A percentile compares a stretch with the other conserved stretches of the same genome.
Evolutionary conservation across 1,139 yeast genomes (phyloP).

Genomic region (Sugiyamaella neomexicana): DNA sequence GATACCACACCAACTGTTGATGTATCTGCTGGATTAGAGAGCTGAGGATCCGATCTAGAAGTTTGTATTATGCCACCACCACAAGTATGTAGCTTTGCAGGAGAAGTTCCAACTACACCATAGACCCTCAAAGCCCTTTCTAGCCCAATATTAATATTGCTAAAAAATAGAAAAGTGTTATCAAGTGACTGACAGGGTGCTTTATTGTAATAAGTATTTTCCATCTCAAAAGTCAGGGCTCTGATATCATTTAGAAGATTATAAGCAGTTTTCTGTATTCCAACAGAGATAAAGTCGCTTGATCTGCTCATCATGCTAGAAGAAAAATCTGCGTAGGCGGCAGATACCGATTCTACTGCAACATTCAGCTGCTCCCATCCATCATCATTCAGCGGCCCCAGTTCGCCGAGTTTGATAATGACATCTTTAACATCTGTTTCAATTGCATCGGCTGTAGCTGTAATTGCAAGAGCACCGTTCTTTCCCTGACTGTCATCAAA

Average conservation of each 20-base stretch:
- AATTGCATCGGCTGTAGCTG: not conserved
- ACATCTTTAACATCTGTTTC: not conserved
- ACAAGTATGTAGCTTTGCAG: not conserved
- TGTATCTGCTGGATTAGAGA: too few relatives aligned
- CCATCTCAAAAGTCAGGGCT: not conserved
- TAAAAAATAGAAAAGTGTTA: not conserved
- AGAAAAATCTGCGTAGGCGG: not conserved
- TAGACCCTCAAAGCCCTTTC: not conserved
- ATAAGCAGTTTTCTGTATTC: not conserved
- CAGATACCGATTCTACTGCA: conserved; percentile 4
- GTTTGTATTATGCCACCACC: not conserved
- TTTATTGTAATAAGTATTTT: conserved; percentile 1
- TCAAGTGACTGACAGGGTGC: conserved; percentile 3
- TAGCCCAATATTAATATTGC: conserved; percentile 1
- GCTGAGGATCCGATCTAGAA: too few relatives aligned
- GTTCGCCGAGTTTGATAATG: not conserved
- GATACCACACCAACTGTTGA: too few relatives aligned
- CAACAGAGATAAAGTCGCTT: conserved; percentile 3
- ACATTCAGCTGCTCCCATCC: not conserved
- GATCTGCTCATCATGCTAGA: not conserved
- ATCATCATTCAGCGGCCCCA: not conserved
- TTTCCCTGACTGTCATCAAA: conserved; percentile 3
- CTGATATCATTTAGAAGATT: not conserved
- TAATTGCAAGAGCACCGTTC: conserved; percentile 3
- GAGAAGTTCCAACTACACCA: not conserved